Evolutionary conservation across 306 rosid species (phyloP), one percentile per base, ranked within the genome.

Genomic region (Pueraria montana): DNA sequence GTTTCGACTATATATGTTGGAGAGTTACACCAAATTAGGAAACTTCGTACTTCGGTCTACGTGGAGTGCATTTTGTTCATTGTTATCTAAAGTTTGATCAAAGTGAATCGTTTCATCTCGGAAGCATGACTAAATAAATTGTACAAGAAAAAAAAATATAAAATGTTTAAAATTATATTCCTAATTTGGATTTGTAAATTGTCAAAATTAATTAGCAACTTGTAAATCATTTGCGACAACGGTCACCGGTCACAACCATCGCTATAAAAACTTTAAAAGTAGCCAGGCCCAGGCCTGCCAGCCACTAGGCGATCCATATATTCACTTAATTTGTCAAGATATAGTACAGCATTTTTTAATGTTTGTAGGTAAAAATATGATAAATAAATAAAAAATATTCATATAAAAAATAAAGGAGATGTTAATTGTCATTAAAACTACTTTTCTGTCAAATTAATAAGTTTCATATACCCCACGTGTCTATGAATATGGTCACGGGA

Each of bases 381-480:
- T 36, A 8, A 17, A 32, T 0, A 32, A 30, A 30, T 0, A 30
- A 2, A 64, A 61, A 16, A 14, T 32, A 64, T 12, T 30, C 40
- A 27, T 0, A 17, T 8, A 64, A 32, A 36, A 66, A 32, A n/a
- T 1, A 66, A 18, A 20, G n/a, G n/a, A 10, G 6, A 62, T 62
- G 58, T 18, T 67, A 67, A 67, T 11, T 38, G 30, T 40, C 73
- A 40, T 67, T 18, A 20, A 67, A 40, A 67, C 24, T 40, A 20
- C 49, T 18, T 67, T 38, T 67, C 52, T 67, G 10, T 0, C 50
- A 67, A 38, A 67, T 67, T 67, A 67, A 10, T 67, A 40, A 67
- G 5, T 36, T 66, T n/a, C 49, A 36, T 18, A 66, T 66, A 36
- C 16, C 49, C 72, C 72, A 36, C 17, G 16, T 34, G 27, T 8